Evolutionary conservation across 108 stramenopile species (phyloP), one percentile per base, ranked within the genome.

Genomic region (Nitzschia palea): DNA sequence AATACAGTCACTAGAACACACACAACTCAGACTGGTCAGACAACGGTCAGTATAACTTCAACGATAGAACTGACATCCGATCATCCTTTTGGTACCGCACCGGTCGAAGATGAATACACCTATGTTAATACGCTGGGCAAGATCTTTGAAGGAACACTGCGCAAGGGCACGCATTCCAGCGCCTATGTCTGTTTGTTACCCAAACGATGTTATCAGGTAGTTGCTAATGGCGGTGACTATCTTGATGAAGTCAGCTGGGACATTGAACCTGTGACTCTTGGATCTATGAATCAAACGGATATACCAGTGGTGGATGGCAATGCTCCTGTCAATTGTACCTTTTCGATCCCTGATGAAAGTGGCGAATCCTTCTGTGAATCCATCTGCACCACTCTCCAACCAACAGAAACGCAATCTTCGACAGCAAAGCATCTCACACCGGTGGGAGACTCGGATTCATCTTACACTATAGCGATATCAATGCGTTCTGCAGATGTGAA

Each of bases 181-280:
- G 43, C 33, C 8, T 40, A 64, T 27, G 59, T 71, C 3, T 79
- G 78, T 44, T 43, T 79, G 26, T 20, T 60, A n/a, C 68, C 71
- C 14, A 33, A 62, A 26, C 67, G 72, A 22, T 79, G 78, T 48
- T 79, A 79, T 51, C 53, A 64, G 22, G 60, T 64, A 23, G 30
- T 54, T n/a, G 44, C 45, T 0, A 6, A 26, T 37, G 71, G 72
- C 27, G 78, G 72, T 27, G 62, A 64, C 25, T 69, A 45, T 26
- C 23, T 56, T 9, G 72, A 69, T 6, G 78, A 79, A 53, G 67
- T 79, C 2, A 59, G 57, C 22, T 79, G 78, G 78, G 72, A 79
- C 26, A 58, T 79, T 33, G 23, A 44, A 23, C 25, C 44, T 22
- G 29, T 47, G 12, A 17, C 23, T 15, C 31, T 52, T 5, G 47